A percentile compares a stretch with the other conserved stretches of the same genome.
Evolutionary conservation across 176 grass and related monocot genomes (phyloP).

Genomic region (Carex cristatella): DNA sequence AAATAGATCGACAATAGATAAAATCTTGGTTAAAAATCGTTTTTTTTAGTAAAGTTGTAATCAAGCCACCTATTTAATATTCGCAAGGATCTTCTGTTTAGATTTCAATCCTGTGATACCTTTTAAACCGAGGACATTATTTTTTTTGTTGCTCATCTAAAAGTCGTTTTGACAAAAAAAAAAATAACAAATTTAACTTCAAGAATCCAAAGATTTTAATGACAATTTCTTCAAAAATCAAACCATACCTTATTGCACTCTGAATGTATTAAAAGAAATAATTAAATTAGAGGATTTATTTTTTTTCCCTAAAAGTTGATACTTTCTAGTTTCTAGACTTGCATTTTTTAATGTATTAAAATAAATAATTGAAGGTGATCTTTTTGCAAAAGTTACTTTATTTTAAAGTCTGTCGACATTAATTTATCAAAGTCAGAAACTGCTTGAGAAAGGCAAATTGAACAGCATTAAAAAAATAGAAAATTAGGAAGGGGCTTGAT

Average conservation of each 20-base stretch:
- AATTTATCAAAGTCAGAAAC: conserved; percentile 4
- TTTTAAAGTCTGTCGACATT: background rate
- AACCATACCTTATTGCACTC: background rate
- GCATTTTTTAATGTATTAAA: too few species aligned
- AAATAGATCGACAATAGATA: background rate
- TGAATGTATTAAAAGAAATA: too few species aligned
- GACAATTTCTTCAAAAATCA: background rate
- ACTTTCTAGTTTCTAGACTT: background rate
- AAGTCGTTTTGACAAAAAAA: background rate
- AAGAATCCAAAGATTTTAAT: background rate
- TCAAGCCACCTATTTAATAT: too few species aligned
- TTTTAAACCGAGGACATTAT: too few species aligned
- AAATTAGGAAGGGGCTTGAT: background rate
- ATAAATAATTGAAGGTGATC: background rate
- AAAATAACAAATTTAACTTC: background rate
- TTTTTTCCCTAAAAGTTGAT: background rate
- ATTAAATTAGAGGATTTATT: background rate
- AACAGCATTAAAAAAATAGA: background rate
- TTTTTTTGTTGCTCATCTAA: too few species aligned
- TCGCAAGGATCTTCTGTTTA: too few species aligned
- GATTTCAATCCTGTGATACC: too few species aligned
- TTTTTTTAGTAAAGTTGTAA: too few species aligned
- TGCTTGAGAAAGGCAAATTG: conserved; percentile 8
- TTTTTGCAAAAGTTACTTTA: background rate
- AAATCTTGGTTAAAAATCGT: background rate